phyloP scores from a whole-genome alignment of 108 stramenopile species.

The Aureococcus anophagefferens region DNA sequence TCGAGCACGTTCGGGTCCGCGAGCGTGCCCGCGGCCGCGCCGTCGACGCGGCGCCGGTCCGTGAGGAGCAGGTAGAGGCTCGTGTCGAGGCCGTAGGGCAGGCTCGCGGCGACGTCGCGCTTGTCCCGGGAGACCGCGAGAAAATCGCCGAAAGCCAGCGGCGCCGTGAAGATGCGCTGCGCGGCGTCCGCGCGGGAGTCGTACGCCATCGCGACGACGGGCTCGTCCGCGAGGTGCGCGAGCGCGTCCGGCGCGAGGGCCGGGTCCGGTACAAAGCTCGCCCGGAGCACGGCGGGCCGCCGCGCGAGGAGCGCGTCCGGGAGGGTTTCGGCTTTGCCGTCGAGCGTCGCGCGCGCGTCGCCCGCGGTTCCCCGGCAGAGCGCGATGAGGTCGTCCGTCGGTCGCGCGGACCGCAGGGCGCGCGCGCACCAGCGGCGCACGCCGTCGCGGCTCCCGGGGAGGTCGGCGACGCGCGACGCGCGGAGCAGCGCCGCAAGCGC shows the following conservation, averaged over 20 bases:
- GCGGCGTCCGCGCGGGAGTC: neutral
- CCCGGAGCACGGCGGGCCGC: neutral
- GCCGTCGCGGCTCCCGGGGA: no score
- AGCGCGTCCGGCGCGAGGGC: neutral
- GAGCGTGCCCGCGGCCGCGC: neutral
- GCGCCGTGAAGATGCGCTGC: neutral
- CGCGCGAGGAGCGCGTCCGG: neutral
- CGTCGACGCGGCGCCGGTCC: neutral
- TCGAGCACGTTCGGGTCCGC: neutral
- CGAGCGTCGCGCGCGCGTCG: no score
- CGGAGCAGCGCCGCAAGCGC: no score
- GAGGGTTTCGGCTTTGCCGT: neutral
- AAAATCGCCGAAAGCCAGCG: constrained; percentile 1
- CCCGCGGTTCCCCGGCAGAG: no score
- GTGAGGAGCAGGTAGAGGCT: neutral
- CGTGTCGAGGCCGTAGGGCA: neutral
- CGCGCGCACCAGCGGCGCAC: no score
- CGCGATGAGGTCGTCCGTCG: no score
- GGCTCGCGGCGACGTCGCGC: neutral
- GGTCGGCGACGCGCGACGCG: no score
- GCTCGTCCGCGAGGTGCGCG: neutral
- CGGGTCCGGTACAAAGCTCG: neutral
- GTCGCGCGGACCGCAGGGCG: no score
- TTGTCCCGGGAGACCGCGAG: no score
- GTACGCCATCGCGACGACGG: neutral